Evolutionary conservation across 768 basidiomycete genomes (phyloP), one percentile per base, ranked within the genome.

Genomic region (Boletus tylopilopsis): DNA sequence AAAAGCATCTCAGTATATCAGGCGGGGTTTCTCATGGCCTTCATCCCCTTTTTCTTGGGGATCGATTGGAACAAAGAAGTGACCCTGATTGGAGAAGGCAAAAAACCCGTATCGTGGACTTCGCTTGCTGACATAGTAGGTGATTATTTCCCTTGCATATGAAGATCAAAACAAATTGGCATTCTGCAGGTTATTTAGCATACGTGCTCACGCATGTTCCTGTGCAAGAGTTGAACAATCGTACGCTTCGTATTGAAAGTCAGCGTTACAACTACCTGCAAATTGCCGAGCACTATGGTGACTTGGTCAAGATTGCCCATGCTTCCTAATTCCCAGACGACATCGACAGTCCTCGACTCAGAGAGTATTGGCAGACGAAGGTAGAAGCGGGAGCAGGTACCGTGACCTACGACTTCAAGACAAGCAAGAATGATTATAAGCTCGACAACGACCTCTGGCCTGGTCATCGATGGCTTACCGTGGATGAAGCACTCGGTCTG

Each of bases 371-470:
- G 47, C 60, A 55, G 42, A 19, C n/a, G 21, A 54, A 64, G 32
- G 50, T 23, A 10, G 49, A 57, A 16, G 39, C 42, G 34, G 44
- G 56, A 15, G 41, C 27, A 6, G 51, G 40, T 4, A 55, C 47
- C 15, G 34, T 43, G 45, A 49, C 49, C 9, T 50, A 60, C 10
- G 10, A 49, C n/a, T 25, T 37, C 41, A 43, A 50, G 25, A 47
- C 46, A 11, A 44, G 50, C 24, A 46, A 51, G 15, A 59, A 68
- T 24, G 51, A 49, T 6, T 25, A 51, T 6, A 53, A 64, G 35
- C 54, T 49, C 42, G 67, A 66, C 16, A 67, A 64, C 39, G 24
- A 56, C 27, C 44, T 64, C 16, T 62, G 62, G 62, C 48, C 47
- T 21, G 61, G 46, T 18, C 62, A 66, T 27, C 46, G 50, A 32